phyloP scores from a whole-genome alignment of 768 basidiomycete species.

The Chiua virens region DNA sequence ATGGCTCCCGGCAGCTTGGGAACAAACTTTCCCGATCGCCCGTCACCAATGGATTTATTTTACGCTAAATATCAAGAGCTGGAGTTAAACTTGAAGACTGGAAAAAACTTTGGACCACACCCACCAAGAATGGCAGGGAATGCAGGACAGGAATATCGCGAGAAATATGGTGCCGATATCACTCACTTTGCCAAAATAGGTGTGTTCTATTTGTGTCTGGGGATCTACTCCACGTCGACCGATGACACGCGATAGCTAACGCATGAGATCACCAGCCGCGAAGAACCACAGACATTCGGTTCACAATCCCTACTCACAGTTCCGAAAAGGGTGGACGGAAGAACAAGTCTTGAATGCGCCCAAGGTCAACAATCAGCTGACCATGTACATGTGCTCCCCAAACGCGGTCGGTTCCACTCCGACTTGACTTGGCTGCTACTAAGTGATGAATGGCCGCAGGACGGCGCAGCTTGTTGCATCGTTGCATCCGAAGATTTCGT shows the following conservation, averaged over 20 bases:
- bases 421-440: not conserved
- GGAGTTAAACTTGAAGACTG: constrained; percentile 44
- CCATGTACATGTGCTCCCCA: constrained; percentile 86
- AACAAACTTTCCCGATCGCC: constrained; percentile 57
- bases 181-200: constrained; percentile 77
- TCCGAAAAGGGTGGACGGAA: constrained; percentile 72
- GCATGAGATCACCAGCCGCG: constrained; percentile 46
- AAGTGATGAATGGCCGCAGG: constrained; percentile 36
- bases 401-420: constrained; percentile 53
- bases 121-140: constrained; percentile 77
- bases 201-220: constrained; percentile 27
- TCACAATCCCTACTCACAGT: constrained; percentile 86
- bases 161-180: constrained; percentile 66
- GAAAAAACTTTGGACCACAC: constrained; percentile 64
- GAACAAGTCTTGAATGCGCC: constrained; percentile 67
- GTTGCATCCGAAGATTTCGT: constrained; percentile 81
- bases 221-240: not conserved
- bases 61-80: constrained; percentile 43
- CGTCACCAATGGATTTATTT: constrained; percentile 49
- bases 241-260: not conserved
- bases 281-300: constrained; percentile 84
- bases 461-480: constrained; percentile 75
- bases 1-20: constrained; percentile 76
- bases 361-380: constrained; percentile 71
- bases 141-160: constrained; percentile 74